phyloP scores from a whole-genome alignment of 164 flowering plant genomes.

The Akebia trifoliata region DNA sequence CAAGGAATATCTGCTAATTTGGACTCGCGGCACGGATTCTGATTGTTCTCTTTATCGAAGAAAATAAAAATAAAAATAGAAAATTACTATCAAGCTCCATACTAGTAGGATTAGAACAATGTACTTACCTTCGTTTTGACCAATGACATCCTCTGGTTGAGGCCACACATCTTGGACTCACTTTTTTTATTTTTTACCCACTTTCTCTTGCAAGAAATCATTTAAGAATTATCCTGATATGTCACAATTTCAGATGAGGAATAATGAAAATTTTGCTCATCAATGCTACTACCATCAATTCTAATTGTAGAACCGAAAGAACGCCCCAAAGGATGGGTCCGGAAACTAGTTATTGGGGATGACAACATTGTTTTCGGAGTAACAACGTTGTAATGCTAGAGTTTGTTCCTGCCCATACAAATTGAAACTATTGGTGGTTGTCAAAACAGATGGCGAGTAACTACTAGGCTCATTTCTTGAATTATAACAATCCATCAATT shows the following conservation, averaged over 20 bases:
- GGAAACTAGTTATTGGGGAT: conserved; percentile 1
- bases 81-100: too few species aligned
- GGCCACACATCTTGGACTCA: conserved; percentile 15
- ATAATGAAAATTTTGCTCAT: conserved; percentile 7
- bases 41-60: conserved; percentile 28
- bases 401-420: neutral
- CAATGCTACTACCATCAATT: conserved; percentile 13
- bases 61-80: too few species aligned
- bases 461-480: neutral
- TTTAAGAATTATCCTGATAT: conserved; percentile 3
- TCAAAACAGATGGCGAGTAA: neutral
- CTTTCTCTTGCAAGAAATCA: conserved; percentile 12
- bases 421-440: conserved; percentile 5
- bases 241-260: conserved; percentile 7
- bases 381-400: neutral
- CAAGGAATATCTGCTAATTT: conserved; percentile 37
- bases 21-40: conserved; percentile 30
- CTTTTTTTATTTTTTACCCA: conserved; percentile 16
- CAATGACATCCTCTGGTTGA: conserved; percentile 32
- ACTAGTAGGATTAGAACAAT: too few species aligned
- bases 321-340: conserved; percentile 3
- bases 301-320: conserved; percentile 12
- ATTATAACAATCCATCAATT: conserved; percentile 23
- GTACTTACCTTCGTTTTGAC: conserved; percentile 27
- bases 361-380: conserved; percentile 1